Conservation (phyloP, 805 yeast genomes). For the Jamesozyma jinghongensis region DNA sequence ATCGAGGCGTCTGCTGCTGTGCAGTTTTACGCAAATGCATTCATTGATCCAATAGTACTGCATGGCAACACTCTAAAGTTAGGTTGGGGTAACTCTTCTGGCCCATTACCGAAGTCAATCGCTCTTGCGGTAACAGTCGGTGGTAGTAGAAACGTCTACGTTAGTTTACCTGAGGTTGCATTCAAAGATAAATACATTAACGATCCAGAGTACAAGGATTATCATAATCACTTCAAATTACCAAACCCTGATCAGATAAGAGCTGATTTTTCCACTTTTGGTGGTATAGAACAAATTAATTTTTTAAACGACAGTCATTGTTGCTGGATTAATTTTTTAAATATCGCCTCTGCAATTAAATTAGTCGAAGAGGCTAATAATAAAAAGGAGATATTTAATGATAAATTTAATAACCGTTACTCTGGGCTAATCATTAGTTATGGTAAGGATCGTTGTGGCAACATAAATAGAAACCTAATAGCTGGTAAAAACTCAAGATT, state of each 20-base stretch:
- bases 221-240: conserved; percentile 23
- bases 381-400: conserved; percentile 30
- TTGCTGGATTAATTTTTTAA: conserved; percentile 64
- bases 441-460: conserved; percentile 78
- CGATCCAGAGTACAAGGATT: conserved; percentile 28
- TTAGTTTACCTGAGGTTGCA: conserved; percentile 43
- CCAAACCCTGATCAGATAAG: conserved; percentile 46
- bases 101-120: conserved; percentile 48
- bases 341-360: conserved; percentile 53
- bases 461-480: conserved; percentile 31
- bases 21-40: conserved; percentile 53
- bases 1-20: conserved; percentile 56
- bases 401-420: conserved; percentile 39
- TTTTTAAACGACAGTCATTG: conserved; percentile 60
- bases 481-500: conserved; percentile 43
- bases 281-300: conserved; percentile 69
- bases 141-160: conserved; percentile 69
- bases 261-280: conserved; percentile 52
- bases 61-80: conserved; percentile 55
- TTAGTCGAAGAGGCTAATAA: conserved; percentile 51
- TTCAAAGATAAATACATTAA: conserved; percentile 32
- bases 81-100: conserved; percentile 66
- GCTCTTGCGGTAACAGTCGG: conserved; percentile 60
- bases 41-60: conserved; percentile 48
- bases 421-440: conserved; percentile 48